Conservation (phyloP, 495 filamentous ascomycete genomes). For the Aspergillus leporis region DNA sequence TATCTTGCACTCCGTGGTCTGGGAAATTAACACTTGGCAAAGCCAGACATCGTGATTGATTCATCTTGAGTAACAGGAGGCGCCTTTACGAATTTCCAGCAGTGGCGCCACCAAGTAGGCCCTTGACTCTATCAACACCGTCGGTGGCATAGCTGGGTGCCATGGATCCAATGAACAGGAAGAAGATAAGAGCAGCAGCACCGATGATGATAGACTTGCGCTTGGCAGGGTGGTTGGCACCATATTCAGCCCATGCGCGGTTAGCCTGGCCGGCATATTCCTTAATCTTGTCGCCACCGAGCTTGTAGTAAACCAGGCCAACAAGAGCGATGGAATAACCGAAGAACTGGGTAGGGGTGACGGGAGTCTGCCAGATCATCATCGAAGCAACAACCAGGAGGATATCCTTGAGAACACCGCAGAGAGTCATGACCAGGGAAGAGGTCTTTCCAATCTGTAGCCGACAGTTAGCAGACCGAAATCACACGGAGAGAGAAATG, state of each 20-base stretch:
- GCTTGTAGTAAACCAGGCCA: constrained; percentile 97
- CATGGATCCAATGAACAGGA: constrained; percentile 68
- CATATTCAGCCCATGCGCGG: constrained; percentile 84
- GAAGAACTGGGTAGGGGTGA: constrained; percentile 84
- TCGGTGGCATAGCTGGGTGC: constrained; percentile 48
- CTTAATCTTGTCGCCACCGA: constrained; percentile 82
- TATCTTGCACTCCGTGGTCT: not conserved
- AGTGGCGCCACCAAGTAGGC: constrained; percentile 44
- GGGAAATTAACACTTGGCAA: not conserved
- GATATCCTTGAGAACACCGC: constrained; percentile 98
- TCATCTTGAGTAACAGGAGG: not conserved
- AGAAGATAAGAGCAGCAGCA: constrained; percentile 58
- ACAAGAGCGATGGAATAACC: constrained; percentile 89
- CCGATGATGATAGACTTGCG: constrained; percentile 75
- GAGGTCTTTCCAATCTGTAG: constrained; percentile 94
- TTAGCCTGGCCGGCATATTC: constrained; percentile 68
- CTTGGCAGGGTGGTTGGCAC: constrained; percentile 67
- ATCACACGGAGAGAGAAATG: not conserved
- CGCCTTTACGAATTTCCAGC: constrained; percentile 36
- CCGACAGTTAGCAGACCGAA: not conserved
- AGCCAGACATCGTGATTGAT: constrained; percentile 1
- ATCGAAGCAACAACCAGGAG: constrained; percentile 89
- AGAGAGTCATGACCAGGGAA: constrained; percentile 93
- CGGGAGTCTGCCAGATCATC: constrained; percentile 81
- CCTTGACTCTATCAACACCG: constrained; percentile 40